Conservation (phyloP, 2,329 filamentous ascomycete species). For the Nigrospora oryzae region DNA sequence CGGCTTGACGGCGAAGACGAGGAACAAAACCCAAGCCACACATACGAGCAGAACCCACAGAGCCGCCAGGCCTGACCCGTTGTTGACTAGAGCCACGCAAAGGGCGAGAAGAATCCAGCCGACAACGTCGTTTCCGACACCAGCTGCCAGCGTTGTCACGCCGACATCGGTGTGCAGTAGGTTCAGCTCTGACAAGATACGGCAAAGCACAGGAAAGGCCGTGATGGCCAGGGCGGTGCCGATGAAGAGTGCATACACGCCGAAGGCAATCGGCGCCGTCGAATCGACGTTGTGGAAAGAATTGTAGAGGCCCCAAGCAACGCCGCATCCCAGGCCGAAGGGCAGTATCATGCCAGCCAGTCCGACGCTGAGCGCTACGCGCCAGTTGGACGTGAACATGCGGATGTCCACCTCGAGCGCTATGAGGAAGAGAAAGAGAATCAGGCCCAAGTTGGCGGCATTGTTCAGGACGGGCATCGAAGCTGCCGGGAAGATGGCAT, state of each 20-base stretch:
- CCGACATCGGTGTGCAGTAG: slow-evolving; percentile 76
- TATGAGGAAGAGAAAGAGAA: slow-evolving; percentile 68
- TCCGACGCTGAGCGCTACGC: slow-evolving; percentile 58
- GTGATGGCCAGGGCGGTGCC: slow-evolving; percentile 93
- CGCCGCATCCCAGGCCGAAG: slow-evolving; percentile 61
- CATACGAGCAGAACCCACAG: slow-evolving; percentile 75
- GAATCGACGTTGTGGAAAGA: slow-evolving; percentile 40
- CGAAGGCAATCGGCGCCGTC: slow-evolving; percentile 22
- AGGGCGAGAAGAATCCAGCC: slow-evolving; percentile 90
- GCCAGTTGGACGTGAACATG: slow-evolving; percentile 62
- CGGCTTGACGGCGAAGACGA: slow-evolving; percentile 66
- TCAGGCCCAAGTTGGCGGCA: slow-evolving; percentile 63
- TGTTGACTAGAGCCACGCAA: slow-evolving; percentile 89
- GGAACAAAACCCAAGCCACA: slow-evolving; percentile 66
- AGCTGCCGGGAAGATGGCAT: slow-evolving; percentile 56
- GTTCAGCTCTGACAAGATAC: slow-evolving; percentile 87
- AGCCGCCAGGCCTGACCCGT: slow-evolving; percentile 70
- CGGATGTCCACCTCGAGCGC: slow-evolving; percentile 67
- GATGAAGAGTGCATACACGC: slow-evolving; percentile 60
- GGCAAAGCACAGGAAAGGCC: slow-evolving; percentile 82
- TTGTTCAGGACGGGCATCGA: slow-evolving; percentile 61
- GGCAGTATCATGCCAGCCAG: slow-evolving; percentile 63
- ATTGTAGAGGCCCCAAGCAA: slow-evolving; percentile 64
- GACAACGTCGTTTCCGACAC: slow-evolving; percentile 85
- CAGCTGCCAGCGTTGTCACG: slow-evolving; percentile 83